These are phyloP conservation scores for Solanum lignicaule DNA, from an alignment of 257 asterid genomes.

Conservation along the genomic window DNA sequence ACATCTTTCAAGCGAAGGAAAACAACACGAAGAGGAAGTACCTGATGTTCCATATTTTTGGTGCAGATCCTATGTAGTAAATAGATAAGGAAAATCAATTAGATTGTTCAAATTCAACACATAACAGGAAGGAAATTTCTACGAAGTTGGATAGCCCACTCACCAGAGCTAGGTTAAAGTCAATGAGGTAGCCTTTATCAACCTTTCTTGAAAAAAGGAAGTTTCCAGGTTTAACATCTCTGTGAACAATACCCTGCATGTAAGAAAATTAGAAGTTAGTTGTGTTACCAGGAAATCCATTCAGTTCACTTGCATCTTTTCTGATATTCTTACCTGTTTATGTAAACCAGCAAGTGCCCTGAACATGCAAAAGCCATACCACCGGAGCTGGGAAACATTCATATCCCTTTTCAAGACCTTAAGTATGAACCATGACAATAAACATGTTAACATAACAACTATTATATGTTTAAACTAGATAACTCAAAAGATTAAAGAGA, in stretches of 20 bases:
- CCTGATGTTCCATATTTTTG: constrained; percentile 41
- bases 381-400: constrained; percentile 51
- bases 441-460: background rate
- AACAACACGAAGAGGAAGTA: constrained; percentile 23
- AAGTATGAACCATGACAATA: constrained; percentile 3
- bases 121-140: background rate
- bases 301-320: constrained; percentile 9
- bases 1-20: background rate
- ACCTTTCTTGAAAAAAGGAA: constrained; percentile 75
- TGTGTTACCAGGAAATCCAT: background rate
- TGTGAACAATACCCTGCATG: constrained; percentile 79
- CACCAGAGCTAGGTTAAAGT: constrained; percentile 94
- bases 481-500: constrained; percentile 3
- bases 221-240: constrained; percentile 98
- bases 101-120: background rate
- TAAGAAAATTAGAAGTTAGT: constrained; percentile 3
- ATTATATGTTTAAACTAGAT: background rate
- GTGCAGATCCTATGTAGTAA: constrained; percentile 57
- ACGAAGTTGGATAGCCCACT: constrained; percentile 13
- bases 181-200: constrained; percentile 81
- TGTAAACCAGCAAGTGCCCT: constrained; percentile 90
- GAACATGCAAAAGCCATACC: constrained; percentile 89
- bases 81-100: background rate
- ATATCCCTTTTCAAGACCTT: constrained; percentile 71
- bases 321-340: constrained; percentile 50